Evolutionary conservation across 345 rosid genomes (phyloP).

Genomic region (Eucalyptus sideroxylon): DNA sequence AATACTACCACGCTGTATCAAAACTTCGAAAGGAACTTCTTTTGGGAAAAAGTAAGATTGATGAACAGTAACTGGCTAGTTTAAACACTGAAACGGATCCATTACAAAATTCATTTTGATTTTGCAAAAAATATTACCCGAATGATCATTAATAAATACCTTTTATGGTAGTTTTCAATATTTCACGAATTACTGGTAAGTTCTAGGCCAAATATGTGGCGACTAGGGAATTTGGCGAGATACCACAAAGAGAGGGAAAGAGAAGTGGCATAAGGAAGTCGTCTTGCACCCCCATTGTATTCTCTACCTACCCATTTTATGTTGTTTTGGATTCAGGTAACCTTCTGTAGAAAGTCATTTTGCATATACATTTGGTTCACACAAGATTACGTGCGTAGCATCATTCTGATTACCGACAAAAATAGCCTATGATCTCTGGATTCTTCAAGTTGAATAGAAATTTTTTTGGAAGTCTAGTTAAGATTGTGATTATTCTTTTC

Average conservation of each 20-base stretch:
- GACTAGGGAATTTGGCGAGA: neutral
- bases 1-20: neutral
- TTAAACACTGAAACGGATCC: neutral
- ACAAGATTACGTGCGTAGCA: neutral
- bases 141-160: too few species aligned
- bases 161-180: neutral
- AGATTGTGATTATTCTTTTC: neutral
- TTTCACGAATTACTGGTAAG: too few species aligned
- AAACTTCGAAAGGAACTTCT: neutral
- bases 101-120: too few species aligned
- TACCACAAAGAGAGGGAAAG: neutral
- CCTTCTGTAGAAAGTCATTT: neutral
- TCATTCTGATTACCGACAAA: neutral
- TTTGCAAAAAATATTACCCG: neutral
- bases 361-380: neutral
- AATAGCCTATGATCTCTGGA: neutral
- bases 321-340: neutral
- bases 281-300: neutral
- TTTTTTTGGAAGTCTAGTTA: neutral
- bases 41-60: too few species aligned
- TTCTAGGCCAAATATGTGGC: neutral
- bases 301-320: neutral
- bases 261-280: neutral
- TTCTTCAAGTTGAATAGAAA: neutral
- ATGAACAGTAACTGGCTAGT: neutral